Base-by-base conservation (phyloP, 805 yeast species). In the Starmerella bombicola region DNA sequence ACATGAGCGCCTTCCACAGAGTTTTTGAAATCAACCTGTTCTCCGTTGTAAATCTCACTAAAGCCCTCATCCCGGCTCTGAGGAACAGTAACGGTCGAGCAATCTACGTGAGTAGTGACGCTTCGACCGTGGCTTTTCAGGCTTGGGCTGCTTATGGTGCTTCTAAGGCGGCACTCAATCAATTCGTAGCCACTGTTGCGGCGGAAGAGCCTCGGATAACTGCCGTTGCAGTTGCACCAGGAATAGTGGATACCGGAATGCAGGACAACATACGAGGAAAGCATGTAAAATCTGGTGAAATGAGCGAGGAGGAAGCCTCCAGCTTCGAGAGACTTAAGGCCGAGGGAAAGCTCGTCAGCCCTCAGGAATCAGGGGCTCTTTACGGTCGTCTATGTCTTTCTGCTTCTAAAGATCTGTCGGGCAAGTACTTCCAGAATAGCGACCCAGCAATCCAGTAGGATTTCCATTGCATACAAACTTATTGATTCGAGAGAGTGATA, bases 111-210 rank as follows among this genome's bases (percentile, higher is more conserved):
- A 80, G 93, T 16, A 82, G 94, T 2, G 96, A 95, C 5, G 96
- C 97, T 1, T 70, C 93, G 16, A 68, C 70, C 1, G 70, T 67
- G 39, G 63, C 76, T 16, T 69, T 66, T 48, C 52, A 67, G 47
- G 91, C 84, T 0, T 88, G 96, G 96, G 79, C 80, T 15, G 93
- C 95, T 4, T 88, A 88, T 54, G 94, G 95, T 1, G 65, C 86
- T 4, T 77, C 95, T 5, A 88, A 88, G 59, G 95, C 96, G 0
- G 95, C 96, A 0, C 56, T 88, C 37, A 85, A 88, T 58, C 85
- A 78, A 52, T 69, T 84, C 38, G 76, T 82, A 5, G 55, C 63
- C 35, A 73, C 81, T 12, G 57, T 88, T 13, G 78, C 82, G 1
- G 65, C 62, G 5, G 95, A 85, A 53, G 85, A 80, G 55, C 63